phyloP scores from a whole-genome alignment of 1,284 basidiomycete species.

The Trametes versicolor region DNA sequence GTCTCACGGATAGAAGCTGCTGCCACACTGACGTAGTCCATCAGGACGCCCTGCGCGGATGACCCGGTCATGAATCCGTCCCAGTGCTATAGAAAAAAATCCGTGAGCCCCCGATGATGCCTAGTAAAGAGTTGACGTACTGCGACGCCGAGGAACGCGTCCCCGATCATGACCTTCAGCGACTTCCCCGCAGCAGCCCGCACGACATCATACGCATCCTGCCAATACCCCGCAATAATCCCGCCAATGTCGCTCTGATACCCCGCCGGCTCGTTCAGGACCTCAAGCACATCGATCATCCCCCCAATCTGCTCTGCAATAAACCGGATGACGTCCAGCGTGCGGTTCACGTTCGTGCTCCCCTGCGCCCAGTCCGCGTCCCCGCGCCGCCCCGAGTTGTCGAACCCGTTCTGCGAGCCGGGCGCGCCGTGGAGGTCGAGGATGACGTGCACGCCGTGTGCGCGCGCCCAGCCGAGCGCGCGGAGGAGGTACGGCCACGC shows the following conservation, averaged over 20 bases:
- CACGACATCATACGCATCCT: slow-evolving; percentile 65
- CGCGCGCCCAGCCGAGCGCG: slow-evolving; percentile 72
- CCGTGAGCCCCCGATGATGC: background rate
- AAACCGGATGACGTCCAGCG: slow-evolving; percentile 69
- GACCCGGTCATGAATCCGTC: slow-evolving; percentile 66
- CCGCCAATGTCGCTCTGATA: slow-evolving; percentile 56
- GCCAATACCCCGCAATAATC: slow-evolving; percentile 60
- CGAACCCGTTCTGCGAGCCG: slow-evolving; percentile 80
- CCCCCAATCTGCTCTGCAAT: slow-evolving; percentile 65
- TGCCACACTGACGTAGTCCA: slow-evolving; percentile 61
- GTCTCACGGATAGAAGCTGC: too few relatives aligned
- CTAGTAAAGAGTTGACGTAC: slow-evolving; percentile 43
- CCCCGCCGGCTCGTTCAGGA: slow-evolving; percentile 72
- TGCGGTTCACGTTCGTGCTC: slow-evolving; percentile 63
- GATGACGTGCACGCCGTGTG: slow-evolving; percentile 66
- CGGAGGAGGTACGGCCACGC: slow-evolving; percentile 76
- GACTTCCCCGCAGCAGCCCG: slow-evolving; percentile 55
- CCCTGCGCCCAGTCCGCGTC: slow-evolving; percentile 72
- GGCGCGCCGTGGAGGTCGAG: slow-evolving; percentile 79
- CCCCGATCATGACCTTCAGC: slow-evolving; percentile 74
- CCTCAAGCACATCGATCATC: slow-evolving; percentile 67
- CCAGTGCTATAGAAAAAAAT: slow-evolving; percentile 57
- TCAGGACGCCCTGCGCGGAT: slow-evolving; percentile 61
- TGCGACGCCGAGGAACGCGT: slow-evolving; percentile 73
- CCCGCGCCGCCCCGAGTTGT: slow-evolving; percentile 84